Base-by-base conservation (phyloP, 2,329 filamentous ascomycete genomes). In the Fusarium pseudocircinatum region DNA sequence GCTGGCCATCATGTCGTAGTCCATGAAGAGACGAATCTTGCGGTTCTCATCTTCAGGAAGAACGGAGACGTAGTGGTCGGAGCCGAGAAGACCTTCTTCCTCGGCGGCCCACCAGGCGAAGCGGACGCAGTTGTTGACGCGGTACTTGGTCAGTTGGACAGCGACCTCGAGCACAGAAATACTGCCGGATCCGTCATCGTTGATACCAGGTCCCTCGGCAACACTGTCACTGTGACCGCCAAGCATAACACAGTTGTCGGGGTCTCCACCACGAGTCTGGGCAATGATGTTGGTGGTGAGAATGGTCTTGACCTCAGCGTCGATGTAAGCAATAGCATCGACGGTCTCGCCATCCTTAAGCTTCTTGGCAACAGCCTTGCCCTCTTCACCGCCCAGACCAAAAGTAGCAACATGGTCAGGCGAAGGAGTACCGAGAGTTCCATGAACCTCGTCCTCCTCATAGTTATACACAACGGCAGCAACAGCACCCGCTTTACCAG, bases 391-490 rank as follows among this genome's bases (percentile, higher is more conserved):
- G 4, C 88, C 88, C 30, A 96, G 83, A 3, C 91, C 91, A 66
- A 94, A 91, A 2, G 91, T 93, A 2, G 93, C 89, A 10, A 93
- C 85, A 75, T 94, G 88, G 58, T 90, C 77, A 16, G 86, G 83
- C 1, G 84, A 83, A 0, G 91, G 90, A 0, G 83, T 85, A 16
- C 91, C 93, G 7, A 96, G 85, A 2, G 93, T 95, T 44, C 93
- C 94, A 57, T 87, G 86, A 2, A 94, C 82, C 7, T 83, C 80
- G 4, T 89, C 92, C 2, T 87, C 82, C 54, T 90, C 89, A 74
- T 91, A 92, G 84, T 96, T 94, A 83, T 93, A 95, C 56, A 96
- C 86, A 20, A 96, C 83, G 2, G 91, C 92, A 4, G 91, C 93
- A 7, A 89, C 81, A 10, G 94, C 94, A 26, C 93, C 92, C 3